phyloP scores from a whole-genome alignment of 1,284 basidiomycete genomes.

The Tylopilus orsonianus region DNA sequence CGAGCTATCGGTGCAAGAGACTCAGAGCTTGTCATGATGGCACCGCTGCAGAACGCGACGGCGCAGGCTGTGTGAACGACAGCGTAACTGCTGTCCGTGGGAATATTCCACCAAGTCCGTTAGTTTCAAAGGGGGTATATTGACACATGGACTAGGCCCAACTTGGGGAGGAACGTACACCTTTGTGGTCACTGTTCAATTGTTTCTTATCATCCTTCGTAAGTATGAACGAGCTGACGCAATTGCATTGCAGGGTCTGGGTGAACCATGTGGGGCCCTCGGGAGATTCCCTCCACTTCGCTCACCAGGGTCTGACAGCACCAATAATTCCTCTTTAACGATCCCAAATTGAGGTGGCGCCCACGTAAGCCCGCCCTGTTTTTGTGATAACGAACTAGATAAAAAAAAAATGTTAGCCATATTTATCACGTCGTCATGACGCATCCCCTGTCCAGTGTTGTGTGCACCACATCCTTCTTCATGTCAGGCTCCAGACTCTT shows the following conservation, averaged over 20 bases:
- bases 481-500: neutral
- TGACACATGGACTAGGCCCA: neutral
- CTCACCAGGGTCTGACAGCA: slow-evolving; percentile 33
- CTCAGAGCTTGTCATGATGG: slow-evolving; percentile 25
- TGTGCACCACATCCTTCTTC: neutral
- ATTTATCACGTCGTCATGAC: slow-evolving; percentile 22
- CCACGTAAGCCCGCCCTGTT: slow-evolving; percentile 25
- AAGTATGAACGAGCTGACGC: slow-evolving; percentile 27
- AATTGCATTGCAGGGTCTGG: slow-evolving; percentile 26
- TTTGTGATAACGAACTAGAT: slow-evolving; percentile 19
- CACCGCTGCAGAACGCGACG: neutral
- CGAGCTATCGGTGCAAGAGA: slow-evolving; percentile 38
- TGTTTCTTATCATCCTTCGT: slow-evolving; percentile 28
- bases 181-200: slow-evolving; percentile 19
- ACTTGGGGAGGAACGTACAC: slow-evolving; percentile 15
- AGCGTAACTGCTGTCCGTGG: slow-evolving; percentile 26
- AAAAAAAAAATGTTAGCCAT: slow-evolving; percentile 6
- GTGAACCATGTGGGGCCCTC: slow-evolving; percentile 16
- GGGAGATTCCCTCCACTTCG: slow-evolving; percentile 12
- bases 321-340: slow-evolving; percentile 21
- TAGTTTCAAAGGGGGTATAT: slow-evolving; percentile 8
- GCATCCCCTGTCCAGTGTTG: neutral
- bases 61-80: slow-evolving; percentile 15
- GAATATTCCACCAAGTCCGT: slow-evolving; percentile 15
- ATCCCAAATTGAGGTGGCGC: slow-evolving; percentile 17